A percentile compares a stretch with the other conserved stretches of the same genome.
Conservation (phyloP, 352 stramenopile genomes). For the Phytophthora constricta region DNA sequence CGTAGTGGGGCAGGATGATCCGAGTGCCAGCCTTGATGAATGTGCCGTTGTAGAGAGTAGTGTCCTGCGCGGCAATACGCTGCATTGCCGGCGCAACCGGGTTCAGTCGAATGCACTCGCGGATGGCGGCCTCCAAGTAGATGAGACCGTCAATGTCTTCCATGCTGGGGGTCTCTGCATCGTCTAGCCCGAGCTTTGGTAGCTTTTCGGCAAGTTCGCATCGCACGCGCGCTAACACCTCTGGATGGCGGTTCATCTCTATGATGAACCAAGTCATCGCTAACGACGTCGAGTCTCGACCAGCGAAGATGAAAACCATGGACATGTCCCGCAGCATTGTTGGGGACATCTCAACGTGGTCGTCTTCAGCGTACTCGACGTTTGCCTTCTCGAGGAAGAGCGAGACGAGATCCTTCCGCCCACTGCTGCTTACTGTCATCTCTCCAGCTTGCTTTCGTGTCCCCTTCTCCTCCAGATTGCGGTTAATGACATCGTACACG, state of each 20-base stretch:
- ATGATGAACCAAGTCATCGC: conserved; percentile 81
- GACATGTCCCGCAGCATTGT: conserved; percentile 67
- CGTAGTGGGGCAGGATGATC: conserved; percentile 67
- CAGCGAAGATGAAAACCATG: conserved; percentile 83
- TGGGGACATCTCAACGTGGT: conserved; percentile 26
- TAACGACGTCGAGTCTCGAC: conserved; percentile 75
- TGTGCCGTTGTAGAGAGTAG: conserved; percentile 71
- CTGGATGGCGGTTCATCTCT: conserved; percentile 70
- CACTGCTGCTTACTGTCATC: background rate
- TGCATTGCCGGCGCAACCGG: conserved; percentile 46
- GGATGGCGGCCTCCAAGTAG: conserved; percentile 56
- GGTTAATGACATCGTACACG: conserved; percentile 31
- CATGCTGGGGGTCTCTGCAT: conserved; percentile 27
- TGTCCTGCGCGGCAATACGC: conserved; percentile 53
- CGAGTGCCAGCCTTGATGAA: conserved; percentile 58
- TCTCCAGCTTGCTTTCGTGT: conserved; percentile 20
- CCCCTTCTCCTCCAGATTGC: conserved; percentile 21
- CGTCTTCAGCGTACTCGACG: conserved; percentile 19
- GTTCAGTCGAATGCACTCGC: conserved; percentile 56
- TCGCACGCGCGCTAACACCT: conserved; percentile 32
- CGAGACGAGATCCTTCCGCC: conserved; percentile 47
- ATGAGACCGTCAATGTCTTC: conserved; percentile 45
- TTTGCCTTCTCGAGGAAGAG: conserved; percentile 43
- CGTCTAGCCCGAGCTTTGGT: conserved; percentile 38
- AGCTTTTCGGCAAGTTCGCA: conserved; percentile 56